Evolutionary conservation across 441 rosid species (phyloP).

Genomic region (Iberis amara): DNA sequence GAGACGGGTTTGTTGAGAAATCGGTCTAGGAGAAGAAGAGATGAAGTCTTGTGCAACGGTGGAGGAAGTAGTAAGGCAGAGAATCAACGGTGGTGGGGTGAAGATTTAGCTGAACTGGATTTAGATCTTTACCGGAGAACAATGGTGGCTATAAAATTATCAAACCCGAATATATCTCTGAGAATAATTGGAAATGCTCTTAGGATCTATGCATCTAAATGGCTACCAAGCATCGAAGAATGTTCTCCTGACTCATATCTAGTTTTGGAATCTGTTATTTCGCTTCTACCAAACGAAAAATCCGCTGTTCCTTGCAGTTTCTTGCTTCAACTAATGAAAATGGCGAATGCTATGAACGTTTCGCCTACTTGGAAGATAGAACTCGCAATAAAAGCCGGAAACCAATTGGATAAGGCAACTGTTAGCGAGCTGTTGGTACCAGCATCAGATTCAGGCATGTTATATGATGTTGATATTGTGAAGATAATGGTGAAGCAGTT

Average conservation of each 20-base stretch:
- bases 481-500: constrained; percentile 52
- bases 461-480: constrained; percentile 57
- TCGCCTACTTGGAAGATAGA: constrained; percentile 50
- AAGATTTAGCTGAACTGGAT: constrained; percentile 57
- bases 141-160: constrained; percentile 51
- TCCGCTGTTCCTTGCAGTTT: constrained; percentile 53
- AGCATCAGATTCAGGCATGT: constrained; percentile 32
- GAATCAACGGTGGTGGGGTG: constrained; percentile 62
- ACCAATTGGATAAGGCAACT: constrained; percentile 61
- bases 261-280: constrained; percentile 52
- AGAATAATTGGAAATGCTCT: constrained; percentile 53
- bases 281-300: constrained; percentile 49
- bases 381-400: constrained; percentile 49
- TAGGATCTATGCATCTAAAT: constrained; percentile 49
- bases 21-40: constrained; percentile 65
- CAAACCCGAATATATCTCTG: constrained; percentile 39
- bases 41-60: constrained; percentile 51
- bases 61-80: constrained; percentile 37
- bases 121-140: constrained; percentile 61
- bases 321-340: constrained; percentile 52
- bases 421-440: constrained; percentile 60
- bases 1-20: constrained; percentile 64
- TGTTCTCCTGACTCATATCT: constrained; percentile 42
- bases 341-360: constrained; percentile 40
- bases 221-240: constrained; percentile 42